Base-by-base conservation (phyloP, 1,139 yeast species). In the Suhomyces chickasaworum region DNA sequence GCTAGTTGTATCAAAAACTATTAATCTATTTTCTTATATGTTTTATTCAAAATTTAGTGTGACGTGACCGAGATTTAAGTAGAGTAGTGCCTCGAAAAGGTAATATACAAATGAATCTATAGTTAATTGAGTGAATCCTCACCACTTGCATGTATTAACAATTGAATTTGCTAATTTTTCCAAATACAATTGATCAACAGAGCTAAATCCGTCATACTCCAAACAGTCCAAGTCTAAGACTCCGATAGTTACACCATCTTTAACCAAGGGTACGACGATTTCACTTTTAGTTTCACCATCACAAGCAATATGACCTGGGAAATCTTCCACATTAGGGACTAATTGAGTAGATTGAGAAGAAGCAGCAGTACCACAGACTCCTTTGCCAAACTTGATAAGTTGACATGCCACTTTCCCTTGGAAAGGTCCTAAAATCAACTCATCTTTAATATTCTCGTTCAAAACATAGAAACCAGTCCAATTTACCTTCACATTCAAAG, bases 341-440 rank as follows among this genome's bases (percentile, higher is more conserved):
- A 89, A 62, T 61, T 89, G 96, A 0, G 96, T 85, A 44, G 64
- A 44, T 47, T 66, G 64, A 0, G 71, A 55, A 0, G 62, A 52
- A 0, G 96, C 96, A 1, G 96, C 96, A 1, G 80, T 71, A 6
- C 99, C 98, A 68, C 98, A 93, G 0, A 93, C 98, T 7, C 99
- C 99, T 48, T 70, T 76, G 4, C 97, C 97, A 47, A 86, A 70
- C 47, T 71, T 61, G 48, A 93, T 93, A 16, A 69, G 65, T 65
- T 93, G 98, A 60, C 99, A 93, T 0, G 98, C 98, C 3, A 93
- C 98, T 64, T 89, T 89, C 1, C 99, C 99, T 64, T 89, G 96
- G 64, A 93, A 93, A 7, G 99, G 99, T 0, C 95, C 99, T 39
- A 93, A 72, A 27, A 89, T 76, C 45, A 93, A 71, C 56, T 77